Evolutionary conservation across 768 basidiomycete genomes (phyloP).

Genomic region (Mycena metata): DNA sequence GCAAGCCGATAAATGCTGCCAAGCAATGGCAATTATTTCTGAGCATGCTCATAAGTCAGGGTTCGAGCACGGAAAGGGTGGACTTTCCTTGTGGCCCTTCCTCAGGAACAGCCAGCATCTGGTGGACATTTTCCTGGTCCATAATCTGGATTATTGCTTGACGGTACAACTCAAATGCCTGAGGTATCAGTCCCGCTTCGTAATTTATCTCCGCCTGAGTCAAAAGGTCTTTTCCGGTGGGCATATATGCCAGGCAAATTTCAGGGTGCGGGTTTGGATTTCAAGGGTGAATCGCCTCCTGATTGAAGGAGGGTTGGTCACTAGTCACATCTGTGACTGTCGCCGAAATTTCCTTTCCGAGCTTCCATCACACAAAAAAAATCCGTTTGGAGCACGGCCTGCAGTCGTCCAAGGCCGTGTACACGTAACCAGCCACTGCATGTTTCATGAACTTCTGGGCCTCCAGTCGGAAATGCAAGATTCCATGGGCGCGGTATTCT

Average conservation of each 20-base stretch:
- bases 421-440: background rate
- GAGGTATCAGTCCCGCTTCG: background rate
- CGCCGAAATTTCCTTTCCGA: too few relatives aligned
- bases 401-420: too few relatives aligned
- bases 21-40: conserved; percentile 45
- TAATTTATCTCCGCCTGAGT: conserved; percentile 11
- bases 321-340: too few relatives aligned
- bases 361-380: too few relatives aligned
- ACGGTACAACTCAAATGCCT: conserved; percentile 48
- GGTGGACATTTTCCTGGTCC: conserved; percentile 44
- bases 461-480: conserved; percentile 30
- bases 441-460: conserved; percentile 32
- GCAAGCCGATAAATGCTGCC: conserved; percentile 48
- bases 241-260: background rate
- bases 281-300: too few relatives aligned
- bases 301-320: too few relatives aligned
- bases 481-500: conserved; percentile 15
- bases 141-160: conserved; percentile 46
- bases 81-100: conserved; percentile 23
- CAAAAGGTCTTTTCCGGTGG: background rate
- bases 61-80: too few relatives aligned
- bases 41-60: conserved; percentile 30
- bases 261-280: background rate
- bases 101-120: conserved; percentile 26
- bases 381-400: too few relatives aligned